Percentiles rank a stretch among this genome's conserved stretches.
Evolutionary conservation across 768 basidiomycete species (phyloP).

Genomic region (Astraeus odoratus): DNA sequence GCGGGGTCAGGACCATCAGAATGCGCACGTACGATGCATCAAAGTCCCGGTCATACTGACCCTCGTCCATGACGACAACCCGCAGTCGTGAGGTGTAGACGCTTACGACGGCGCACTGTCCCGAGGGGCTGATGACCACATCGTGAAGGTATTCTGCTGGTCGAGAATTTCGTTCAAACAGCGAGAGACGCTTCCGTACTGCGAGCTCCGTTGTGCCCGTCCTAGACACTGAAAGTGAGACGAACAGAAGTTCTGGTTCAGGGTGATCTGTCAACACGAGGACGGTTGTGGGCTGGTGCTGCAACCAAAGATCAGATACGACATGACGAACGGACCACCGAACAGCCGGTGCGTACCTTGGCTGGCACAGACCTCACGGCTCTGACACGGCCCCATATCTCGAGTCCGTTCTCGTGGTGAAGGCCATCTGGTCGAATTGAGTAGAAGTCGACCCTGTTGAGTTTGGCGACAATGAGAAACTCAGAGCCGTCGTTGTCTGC

Average conservation of each 20-base stretch:
- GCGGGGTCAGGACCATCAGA: conserved; percentile 1
- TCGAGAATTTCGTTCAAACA: conserved; percentile 53
- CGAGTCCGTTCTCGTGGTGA: conserved; percentile 47
- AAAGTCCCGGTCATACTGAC: conserved; percentile 47
- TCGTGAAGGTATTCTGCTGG: conserved; percentile 68
- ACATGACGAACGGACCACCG: not conserved
- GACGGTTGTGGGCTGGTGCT: conserved; percentile 36
- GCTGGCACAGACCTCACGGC: conserved; percentile 49
- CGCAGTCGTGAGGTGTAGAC: conserved; percentile 69
- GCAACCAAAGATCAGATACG: conserved; percentile 3
- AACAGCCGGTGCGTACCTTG: conserved; percentile 33
- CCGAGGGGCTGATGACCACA: conserved; percentile 58
- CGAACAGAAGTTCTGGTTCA: conserved; percentile 62
- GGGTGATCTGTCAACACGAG: conserved; percentile 72
- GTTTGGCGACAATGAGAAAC: conserved; percentile 63
- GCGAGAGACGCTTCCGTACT: conserved; percentile 38
- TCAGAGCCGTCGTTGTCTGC: conserved; percentile 41
- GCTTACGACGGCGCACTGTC: conserved; percentile 52
- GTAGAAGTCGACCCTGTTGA: conserved; percentile 61
- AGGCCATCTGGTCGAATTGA: conserved; percentile 57
- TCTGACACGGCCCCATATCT: conserved; percentile 66
- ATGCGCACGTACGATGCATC: conserved; percentile 52
- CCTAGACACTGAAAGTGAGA: conserved; percentile 41
- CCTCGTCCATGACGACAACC: conserved; percentile 46
- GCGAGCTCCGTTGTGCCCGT: conserved; percentile 28